Percentiles rank a stretch among this genome's conserved stretches.
phyloP scores from a whole-genome alignment of 331 rosid genomes.

The Malus hybrid region DNA sequence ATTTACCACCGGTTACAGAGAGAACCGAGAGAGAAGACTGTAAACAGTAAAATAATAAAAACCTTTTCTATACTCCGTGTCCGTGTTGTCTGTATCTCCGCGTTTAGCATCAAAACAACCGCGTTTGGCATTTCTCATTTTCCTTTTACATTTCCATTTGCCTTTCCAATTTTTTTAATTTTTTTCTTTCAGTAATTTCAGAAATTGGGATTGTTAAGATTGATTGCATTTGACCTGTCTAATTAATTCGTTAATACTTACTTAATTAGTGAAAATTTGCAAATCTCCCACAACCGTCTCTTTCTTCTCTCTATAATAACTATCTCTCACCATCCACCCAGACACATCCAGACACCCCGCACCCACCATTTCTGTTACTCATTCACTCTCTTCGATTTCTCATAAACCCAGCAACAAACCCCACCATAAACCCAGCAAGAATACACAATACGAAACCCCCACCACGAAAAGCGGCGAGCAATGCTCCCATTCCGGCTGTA shows the following conservation, averaged over 20 bases:
- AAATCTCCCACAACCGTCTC: slow-evolving; percentile 4
- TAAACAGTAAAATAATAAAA: background rate
- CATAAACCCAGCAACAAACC: background rate
- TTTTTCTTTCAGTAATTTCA: background rate
- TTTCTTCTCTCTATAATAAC: slow-evolving; percentile 3
- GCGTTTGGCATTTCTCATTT: background rate
- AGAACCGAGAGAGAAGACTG: background rate
- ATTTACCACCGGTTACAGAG: background rate
- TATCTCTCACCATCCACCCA: background rate
- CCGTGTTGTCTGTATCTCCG: too few relatives aligned
- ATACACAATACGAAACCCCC: background rate
- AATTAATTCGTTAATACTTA: background rate
- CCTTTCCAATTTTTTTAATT: background rate
- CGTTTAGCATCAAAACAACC: background rate
- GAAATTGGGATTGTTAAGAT: background rate
- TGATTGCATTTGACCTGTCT: background rate
- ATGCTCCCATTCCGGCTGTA: slow-evolving; percentile 26
- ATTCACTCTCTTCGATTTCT: background rate
- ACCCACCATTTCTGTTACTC: background rate
- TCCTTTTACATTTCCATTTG: background rate
- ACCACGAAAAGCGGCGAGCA: background rate
- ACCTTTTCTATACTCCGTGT: background rate
- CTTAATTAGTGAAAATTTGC: background rate
- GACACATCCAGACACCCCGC: background rate
- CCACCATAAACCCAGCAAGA: too few relatives aligned